Conservation (phyloP, 176 grass and related monocot genomes). For the Carex pumila region DNA sequence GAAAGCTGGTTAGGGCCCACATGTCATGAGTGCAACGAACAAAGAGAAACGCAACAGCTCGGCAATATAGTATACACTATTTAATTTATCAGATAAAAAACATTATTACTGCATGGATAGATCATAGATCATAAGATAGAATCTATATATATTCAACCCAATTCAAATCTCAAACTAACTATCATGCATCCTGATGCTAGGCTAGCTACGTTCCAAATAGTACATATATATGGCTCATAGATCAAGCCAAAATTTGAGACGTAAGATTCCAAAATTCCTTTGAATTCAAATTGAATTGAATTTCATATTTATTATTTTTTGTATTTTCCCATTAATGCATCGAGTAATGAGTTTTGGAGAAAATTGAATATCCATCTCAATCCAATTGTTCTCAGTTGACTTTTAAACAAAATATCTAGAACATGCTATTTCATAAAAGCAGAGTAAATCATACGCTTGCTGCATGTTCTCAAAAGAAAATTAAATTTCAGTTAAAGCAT, state of each 20-base stretch:
- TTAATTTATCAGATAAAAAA: slow-evolving; percentile 4
- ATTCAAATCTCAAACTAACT: slow-evolving; percentile 3
- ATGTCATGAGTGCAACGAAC: slow-evolving; percentile 13
- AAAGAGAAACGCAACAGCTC: background rate
- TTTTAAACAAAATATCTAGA: background rate
- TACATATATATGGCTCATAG: background rate
- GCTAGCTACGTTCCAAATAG: background rate
- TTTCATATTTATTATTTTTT: slow-evolving; percentile 3
- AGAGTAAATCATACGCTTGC: background rate
- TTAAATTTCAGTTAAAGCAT: background rate
- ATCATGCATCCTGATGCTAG: background rate
- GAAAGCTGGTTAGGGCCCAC: slow-evolving; percentile 7
- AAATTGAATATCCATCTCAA: background rate
- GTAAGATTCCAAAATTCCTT: background rate
- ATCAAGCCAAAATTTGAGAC: slow-evolving; percentile 12
- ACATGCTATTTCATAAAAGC: background rate
- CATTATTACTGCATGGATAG: slow-evolving; percentile 1
- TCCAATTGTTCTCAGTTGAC: background rate
- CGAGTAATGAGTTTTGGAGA: background rate
- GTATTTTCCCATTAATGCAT: background rate
- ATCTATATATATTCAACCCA: background rate
- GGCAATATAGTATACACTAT: background rate
- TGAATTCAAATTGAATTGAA: background rate
- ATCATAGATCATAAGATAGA: background rate
- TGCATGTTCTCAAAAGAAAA: background rate